These are phyloP conservation scores for Rhodosporidiobolus sp. DNA, from an alignment of 768 basidiomycete species.

Conservation along the genomic window DNA sequence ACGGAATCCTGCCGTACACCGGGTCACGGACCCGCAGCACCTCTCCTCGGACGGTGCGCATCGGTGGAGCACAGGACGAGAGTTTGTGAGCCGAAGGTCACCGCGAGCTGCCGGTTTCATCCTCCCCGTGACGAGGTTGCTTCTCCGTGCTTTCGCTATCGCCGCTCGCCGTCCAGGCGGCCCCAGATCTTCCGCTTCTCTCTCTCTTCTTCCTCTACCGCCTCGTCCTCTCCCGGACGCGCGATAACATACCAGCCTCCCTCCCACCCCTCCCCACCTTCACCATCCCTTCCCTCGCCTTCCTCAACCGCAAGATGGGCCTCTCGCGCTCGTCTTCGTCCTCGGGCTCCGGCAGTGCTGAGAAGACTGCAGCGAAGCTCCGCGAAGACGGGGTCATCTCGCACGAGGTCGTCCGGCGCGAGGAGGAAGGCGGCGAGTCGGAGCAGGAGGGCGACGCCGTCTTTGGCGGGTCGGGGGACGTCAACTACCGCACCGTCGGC, in stretches of 20 bases:
- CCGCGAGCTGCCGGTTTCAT: too few relatives aligned
- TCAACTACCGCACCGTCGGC: slow-evolving; percentile 29
- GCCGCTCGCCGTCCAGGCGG: too few relatives aligned
- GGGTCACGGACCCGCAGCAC: too few relatives aligned
- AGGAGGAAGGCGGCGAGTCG: neutral
- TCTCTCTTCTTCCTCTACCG: neutral
- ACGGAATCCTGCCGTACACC: too few relatives aligned
- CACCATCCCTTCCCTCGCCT: neutral
- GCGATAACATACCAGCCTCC: too few relatives aligned
- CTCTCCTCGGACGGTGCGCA: too few relatives aligned
- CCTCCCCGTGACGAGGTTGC: too few relatives aligned
- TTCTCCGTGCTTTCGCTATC: too few relatives aligned
- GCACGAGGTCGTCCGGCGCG: slow-evolving; percentile 2
- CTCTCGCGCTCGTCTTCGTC: neutral
- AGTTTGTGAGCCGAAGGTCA: too few relatives aligned
- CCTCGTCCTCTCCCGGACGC: too few relatives aligned
- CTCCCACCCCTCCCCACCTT: neutral
- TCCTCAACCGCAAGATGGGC: neutral
- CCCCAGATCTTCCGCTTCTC: too few relatives aligned
- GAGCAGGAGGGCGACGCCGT: slow-evolving; percentile 21
- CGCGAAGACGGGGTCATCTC: slow-evolving; percentile 13
- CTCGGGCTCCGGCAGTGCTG: neutral
- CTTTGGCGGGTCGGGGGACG: slow-evolving; percentile 20
- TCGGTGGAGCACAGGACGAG: too few relatives aligned
- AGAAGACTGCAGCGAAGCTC: neutral